Conservation (phyloP, 805 yeast species). For the Saccharomycopsis microspora region DNA sequence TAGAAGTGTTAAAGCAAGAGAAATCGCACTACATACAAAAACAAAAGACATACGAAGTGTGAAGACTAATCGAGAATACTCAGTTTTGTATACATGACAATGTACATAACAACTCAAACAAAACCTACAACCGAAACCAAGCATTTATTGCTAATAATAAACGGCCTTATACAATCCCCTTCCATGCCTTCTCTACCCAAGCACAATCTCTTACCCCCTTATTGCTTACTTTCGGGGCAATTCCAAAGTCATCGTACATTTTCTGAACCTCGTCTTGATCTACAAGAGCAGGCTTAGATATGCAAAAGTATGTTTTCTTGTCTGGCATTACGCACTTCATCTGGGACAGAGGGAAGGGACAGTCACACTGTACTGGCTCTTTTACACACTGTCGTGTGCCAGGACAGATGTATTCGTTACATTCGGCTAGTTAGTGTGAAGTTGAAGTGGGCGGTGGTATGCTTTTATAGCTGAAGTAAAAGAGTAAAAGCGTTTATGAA, state of each 20-base stretch:
- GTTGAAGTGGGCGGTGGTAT: conserved; percentile 6
- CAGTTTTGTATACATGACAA: no score
- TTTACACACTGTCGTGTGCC: conserved; percentile 75
- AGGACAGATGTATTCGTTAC: conserved; percentile 67
- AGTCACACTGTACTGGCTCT: conserved; percentile 66
- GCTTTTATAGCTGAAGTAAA: not conserved
- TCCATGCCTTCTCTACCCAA: conserved; percentile 68
- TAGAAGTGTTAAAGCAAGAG: no score
- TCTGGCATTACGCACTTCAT: conserved; percentile 70
- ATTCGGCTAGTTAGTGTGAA: conserved; percentile 25
- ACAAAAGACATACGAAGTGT: no score
- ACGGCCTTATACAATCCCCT: conserved; percentile 27
- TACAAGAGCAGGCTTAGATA: conserved; percentile 61
- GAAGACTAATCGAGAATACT: no score
- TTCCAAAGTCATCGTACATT: conserved; percentile 33
- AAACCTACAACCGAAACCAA: not conserved
- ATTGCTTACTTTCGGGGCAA: conserved; percentile 30
- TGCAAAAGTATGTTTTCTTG: conserved; percentile 54
- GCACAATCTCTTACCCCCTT: conserved; percentile 68
- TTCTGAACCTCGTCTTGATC: conserved; percentile 24
- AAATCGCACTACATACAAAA: no score
- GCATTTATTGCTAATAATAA: not conserved
- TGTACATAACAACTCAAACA: not conserved
- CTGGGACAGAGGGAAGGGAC: conserved; percentile 81
- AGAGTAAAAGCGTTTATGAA: not conserved